Evolutionary conservation across 1,139 yeast genomes (phyloP).

Genomic region (Candida neerlandica): DNA sequence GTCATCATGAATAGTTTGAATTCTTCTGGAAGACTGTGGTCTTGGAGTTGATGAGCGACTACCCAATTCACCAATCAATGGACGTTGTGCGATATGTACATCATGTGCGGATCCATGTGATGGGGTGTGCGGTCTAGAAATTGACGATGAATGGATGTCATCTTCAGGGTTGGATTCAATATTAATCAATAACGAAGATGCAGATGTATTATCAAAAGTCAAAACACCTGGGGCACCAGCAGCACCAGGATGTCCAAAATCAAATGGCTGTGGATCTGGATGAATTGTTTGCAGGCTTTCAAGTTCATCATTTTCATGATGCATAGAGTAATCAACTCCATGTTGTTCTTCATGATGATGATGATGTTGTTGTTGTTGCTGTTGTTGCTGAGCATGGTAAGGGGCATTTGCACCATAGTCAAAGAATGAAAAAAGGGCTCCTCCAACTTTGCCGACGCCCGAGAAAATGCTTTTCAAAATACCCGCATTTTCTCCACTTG

Average conservation of each 20-base stretch:
- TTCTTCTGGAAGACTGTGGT: conserved; percentile 22
- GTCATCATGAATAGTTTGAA: conserved; percentile 25
- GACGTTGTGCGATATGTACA: conserved; percentile 9
- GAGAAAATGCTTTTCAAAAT: conserved; percentile 20
- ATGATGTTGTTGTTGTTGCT: conserved; percentile 1
- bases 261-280: background rate
- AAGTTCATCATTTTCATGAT: conserved; percentile 1
- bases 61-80: conserved; percentile 9
- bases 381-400: conserved; percentile 1
- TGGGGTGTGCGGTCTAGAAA: conserved; percentile 5
- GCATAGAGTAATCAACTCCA: background rate
- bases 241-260: conserved; percentile 10
- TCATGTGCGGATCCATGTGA: conserved; percentile 5
- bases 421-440: conserved; percentile 44
- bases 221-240: conserved; percentile 21
- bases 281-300: background rate
- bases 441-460: conserved; percentile 22
- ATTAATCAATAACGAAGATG: conserved; percentile 23
- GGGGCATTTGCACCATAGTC: conserved; percentile 40
- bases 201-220: conserved; percentile 21
- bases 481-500: conserved; percentile 17
- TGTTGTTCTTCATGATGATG: background rate
- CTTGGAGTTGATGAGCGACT: conserved; percentile 24
- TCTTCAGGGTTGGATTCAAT: conserved; percentile 14
- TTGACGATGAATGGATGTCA: background rate